Evolutionary conservation across 345 rosid genomes (phyloP), one percentile per base, ranked within the genome.

Genomic region (Populus simonii): DNA sequence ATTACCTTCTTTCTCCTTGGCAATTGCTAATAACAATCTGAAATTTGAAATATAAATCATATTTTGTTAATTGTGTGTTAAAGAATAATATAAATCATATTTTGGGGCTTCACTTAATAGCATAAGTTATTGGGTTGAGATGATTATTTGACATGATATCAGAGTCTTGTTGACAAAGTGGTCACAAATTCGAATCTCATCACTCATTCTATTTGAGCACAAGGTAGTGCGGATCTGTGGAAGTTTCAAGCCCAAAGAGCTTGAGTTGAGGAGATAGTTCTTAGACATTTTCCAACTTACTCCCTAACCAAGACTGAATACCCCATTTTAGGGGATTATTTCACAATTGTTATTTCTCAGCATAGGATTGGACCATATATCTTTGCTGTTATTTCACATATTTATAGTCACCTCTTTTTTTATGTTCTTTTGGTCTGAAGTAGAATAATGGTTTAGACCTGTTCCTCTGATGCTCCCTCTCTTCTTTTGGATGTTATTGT

Each of bases 401-500:
- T 68, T 20, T 27, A 22, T 22, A 76, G 33, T 68, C 70, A 9
- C 23, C n/a, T 43, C 61, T 66, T 39, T 9, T 55, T 72, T 51
- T 66, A 23, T 31, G 17, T 63, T 61, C 10, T 66, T 33, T 35
- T 18, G 38, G 51, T 73, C 18, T 33, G 55, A n/a, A 74, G 3
- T 23, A 10, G 27, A 67, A 29, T 33, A 47, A 18, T 27, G 57
- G 18, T 35, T 74, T 22, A 31, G 35, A 53, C 57, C 38, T 47
- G 25, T 68, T 51, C 23, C 31, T 29, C 31, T 71, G 47, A 39
- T 41, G 20, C 49, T 29, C 17, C 4, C 68, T 63, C 59, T 27
- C 68, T 35, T 23, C 38, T 3, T 41, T 69, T 76, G 18, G 43
- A 71, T 76, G 78, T 71, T 79, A 38, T 76, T 78, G 53, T 80